Percentiles rank a stretch among this genome's conserved stretches.
These are phyloP conservation scores for Calocybe cyanea DNA, from an alignment of 768 basidiomycete genomes.

Conservation along the genomic window DNA sequence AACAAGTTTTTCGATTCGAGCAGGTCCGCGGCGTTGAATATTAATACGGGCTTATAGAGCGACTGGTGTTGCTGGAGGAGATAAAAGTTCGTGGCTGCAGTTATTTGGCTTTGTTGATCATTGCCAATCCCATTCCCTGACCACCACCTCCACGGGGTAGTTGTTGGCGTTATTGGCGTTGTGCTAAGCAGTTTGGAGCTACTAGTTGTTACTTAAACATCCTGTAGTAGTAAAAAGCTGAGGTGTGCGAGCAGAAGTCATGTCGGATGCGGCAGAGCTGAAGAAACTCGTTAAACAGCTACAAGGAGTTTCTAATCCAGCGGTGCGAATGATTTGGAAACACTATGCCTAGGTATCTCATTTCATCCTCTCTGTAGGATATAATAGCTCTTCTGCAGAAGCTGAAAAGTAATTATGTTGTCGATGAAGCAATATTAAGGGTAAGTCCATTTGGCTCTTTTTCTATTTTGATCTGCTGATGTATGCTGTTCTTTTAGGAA, in stretches of 20 bases:
- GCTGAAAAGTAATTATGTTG: conserved; percentile 62
- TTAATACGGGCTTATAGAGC: too few relatives aligned
- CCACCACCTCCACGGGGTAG: conserved; percentile 16
- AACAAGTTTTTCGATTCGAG: too few relatives aligned
- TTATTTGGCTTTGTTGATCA: conserved; percentile 22
- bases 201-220: conserved; percentile 17
- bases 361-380: conserved; percentile 44
- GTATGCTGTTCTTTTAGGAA: conserved; percentile 48
- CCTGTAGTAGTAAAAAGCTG: conserved; percentile 33
- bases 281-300: conserved; percentile 80
- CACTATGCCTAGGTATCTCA: conserved; percentile 35
- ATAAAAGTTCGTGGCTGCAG: conserved; percentile 3
- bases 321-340: conserved; percentile 45
- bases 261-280: conserved; percentile 55
- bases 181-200: conserved; percentile 15
- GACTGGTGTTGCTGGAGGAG: too few relatives aligned
- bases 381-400: conserved; percentile 54
- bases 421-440: conserved; percentile 71
- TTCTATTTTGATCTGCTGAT: conserved; percentile 21
- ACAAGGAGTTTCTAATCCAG: conserved; percentile 52
- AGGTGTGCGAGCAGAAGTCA: conserved; percentile 26
- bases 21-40: too few relatives aligned
- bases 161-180: conserved; percentile 14
- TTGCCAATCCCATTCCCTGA: conserved; percentile 13
- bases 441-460: conserved; percentile 48